Evolutionary conservation across 176 grass and related monocot species (phyloP), one percentile per base, ranked within the genome.

Genomic region (Zoysia japonica): DNA sequence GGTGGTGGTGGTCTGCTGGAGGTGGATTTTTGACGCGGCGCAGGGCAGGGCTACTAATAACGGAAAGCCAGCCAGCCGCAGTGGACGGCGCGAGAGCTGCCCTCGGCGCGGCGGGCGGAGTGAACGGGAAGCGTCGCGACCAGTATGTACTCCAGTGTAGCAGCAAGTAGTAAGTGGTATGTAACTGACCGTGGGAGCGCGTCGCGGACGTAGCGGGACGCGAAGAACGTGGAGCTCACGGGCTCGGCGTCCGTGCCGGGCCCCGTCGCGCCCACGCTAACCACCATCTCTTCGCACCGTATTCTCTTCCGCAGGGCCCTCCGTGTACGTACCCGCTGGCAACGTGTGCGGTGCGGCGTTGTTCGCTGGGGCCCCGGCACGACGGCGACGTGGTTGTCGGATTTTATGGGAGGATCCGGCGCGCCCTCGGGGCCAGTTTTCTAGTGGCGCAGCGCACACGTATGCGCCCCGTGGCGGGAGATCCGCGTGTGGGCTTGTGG

Each of bases 181-280:
- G 28, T 37, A 35, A 72, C 80, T 78, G 78, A 91, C 89, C 89
- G 63, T 51, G 87, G 84, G 47, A 95, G 80, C 7, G 67, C 50
- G 41, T 17, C 66, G 71, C 86, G 72, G 63, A 84, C 86, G 85
- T 82, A 94, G 74, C 85, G 83, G 70, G 92, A 89, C 19, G 88
- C 88, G 87, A 94, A 81, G 78, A 83, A 68, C 56, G 78, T 69
- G 77, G 78, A 68, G 70, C 42, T 68, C 16, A 95, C 54, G 11
- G 84, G 67, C 69, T 84, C 87, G 81, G 53, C 67, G 64, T 68
- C 77, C 53, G 76, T 76, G 12, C 83, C 71, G 44, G 78, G 19
- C 16, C 74, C 67, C 0, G 87, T 89, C 41, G 81, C 59, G 2
- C 81, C 71, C 80, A 84, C 81, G 10, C 28, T 88, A 20, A 90